Evolutionary conservation across 2,329 filamentous ascomycete species (phyloP), one percentile per base, ranked within the genome.

Genomic region (Malbranchea cinnamomea): DNA sequence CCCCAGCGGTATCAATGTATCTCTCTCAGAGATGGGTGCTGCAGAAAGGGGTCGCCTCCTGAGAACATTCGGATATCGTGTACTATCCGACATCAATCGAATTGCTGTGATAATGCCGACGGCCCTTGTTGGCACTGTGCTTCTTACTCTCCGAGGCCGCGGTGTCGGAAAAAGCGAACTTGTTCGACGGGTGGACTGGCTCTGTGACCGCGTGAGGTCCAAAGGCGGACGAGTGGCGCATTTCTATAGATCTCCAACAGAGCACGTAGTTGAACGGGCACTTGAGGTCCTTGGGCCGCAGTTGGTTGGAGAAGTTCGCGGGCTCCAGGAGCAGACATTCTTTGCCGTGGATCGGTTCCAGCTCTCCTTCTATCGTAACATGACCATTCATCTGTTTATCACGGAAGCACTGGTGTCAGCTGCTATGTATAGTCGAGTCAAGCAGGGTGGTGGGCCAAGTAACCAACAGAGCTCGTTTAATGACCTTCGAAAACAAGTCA

Each of bases 81-180:
- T 95, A 1, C 64, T 98, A 2, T 78, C 80, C 1, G 82, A 98
- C 45, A 98, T 98, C 57, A 98, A 98, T 49, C 73, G 78, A 19
- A 87, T 93, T 2, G 93, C 85, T 0, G 89, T 98, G 0, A 83
- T 98, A 27, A 98, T 98, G 89, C 89, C 89, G 1, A 95, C 89
- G 0, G 87, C 89, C 0, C 65, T 98, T 24, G 91, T 98, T 15
- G 89, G 89, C 4, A 98, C 89, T 0, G 81, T 95, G 0, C 64
- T 98, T 0, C 63, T 98, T 9, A 98, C 89, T 0, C 67, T 98
- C 3, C 72, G 89, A 46, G 89, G 89, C 0, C 76, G 89, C 28
- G 89, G 89, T 12, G 85, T 95, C 1, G 87, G 89, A 14, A 84
- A 84, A 47, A 62, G 71, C 1, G 89, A 98, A 50, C 60, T 98